These are phyloP conservation scores for Astrothelium macrocarpum DNA, from an alignment of 495 filamentous ascomycete species.

Conservation along the genomic window DNA sequence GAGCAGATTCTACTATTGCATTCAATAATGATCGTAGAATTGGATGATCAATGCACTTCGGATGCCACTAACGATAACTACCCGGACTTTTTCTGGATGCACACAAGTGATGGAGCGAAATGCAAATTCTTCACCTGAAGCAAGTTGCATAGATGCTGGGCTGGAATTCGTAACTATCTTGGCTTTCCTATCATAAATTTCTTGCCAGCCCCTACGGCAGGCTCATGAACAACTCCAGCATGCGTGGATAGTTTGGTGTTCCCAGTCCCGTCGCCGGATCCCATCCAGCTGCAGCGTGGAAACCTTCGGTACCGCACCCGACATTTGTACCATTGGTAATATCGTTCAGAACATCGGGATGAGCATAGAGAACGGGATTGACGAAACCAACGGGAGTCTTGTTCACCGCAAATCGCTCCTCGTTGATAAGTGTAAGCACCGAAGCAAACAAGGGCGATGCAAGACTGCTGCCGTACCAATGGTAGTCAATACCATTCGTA, in stretches of 20 bases:
- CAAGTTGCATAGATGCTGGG: too few relatives aligned
- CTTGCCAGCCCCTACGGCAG: constrained; percentile 10
- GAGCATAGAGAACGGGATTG: constrained; percentile 21
- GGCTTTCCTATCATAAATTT: too few relatives aligned
- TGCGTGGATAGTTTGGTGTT: constrained; percentile 29
- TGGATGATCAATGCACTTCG: too few relatives aligned
- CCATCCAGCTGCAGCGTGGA: constrained; percentile 19
- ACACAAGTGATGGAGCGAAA: too few relatives aligned
- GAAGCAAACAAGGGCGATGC: constrained; percentile 25
- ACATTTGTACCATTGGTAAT: constrained; percentile 50
- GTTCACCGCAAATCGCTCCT: constrained; percentile 42
- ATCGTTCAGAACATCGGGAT: constrained; percentile 52
- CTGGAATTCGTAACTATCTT: too few relatives aligned
- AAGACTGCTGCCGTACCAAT: constrained; percentile 14
- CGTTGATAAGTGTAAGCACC: constrained; percentile 26
- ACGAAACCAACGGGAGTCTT: constrained; percentile 23
- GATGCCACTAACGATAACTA: too few relatives aligned
- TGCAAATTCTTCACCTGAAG: too few relatives aligned
- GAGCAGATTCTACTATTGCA: too few relatives aligned
- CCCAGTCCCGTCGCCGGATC: constrained; percentile 30
- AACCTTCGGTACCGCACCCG: constrained; percentile 42
- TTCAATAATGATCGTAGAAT: too few relatives aligned
- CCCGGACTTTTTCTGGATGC: too few relatives aligned
- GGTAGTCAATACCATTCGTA: neutral
- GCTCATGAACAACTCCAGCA: constrained; percentile 26